Percentiles rank a stretch among this genome's conserved stretches.
These are phyloP conservation scores for Amanita phalloides DNA, from an alignment of 768 basidiomycete species.

Conservation along the genomic window DNA sequence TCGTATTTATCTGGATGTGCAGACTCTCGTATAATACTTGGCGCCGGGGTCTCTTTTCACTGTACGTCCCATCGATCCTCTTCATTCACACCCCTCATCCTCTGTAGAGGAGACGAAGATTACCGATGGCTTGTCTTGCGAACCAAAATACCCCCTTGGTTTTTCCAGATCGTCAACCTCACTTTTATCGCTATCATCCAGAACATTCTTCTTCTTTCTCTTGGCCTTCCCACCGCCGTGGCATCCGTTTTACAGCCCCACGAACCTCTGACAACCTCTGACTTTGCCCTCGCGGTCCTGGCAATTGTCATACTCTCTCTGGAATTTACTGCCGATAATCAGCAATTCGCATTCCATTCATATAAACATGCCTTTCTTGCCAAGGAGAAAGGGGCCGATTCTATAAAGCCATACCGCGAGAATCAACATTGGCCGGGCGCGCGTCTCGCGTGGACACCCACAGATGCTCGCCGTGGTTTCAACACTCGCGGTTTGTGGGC, in stretches of 20 bases:
- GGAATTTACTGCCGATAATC: conserved; percentile 86
- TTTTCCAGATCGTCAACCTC: conserved; percentile 38
- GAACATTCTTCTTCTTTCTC: conserved; percentile 67
- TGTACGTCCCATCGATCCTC: conserved; percentile 30
- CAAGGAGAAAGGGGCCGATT: conserved; percentile 19
- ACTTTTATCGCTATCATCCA: conserved; percentile 72
- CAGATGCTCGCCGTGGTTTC: conserved; percentile 73
- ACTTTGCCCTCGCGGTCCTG: conserved; percentile 48
- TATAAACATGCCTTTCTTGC: conserved; percentile 52
- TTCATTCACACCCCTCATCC: not conserved
- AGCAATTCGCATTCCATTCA: conserved; percentile 78
- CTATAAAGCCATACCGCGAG: conserved; percentile 27
- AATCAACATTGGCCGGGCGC: conserved; percentile 54
- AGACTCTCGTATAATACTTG: conserved; percentile 76
- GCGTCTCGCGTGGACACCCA: conserved; percentile 52
- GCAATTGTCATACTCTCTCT: conserved; percentile 48
- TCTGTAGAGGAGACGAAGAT: conserved; percentile 67
- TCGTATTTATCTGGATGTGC: conserved; percentile 61
- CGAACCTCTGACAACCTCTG: conserved; percentile 40
- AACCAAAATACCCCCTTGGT: conserved; percentile 28
- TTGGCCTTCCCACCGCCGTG: conserved; percentile 51
- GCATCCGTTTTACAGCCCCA: conserved; percentile 47
- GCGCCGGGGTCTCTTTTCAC: conserved; percentile 68
- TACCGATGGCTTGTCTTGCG: conserved; percentile 86
- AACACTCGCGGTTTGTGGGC: conserved; percentile 78